These are phyloP conservation scores for Sporothrix brasiliensis DNA, from an alignment of 2,329 filamentous ascomycete genomes.

Conservation along the genomic window DNA sequence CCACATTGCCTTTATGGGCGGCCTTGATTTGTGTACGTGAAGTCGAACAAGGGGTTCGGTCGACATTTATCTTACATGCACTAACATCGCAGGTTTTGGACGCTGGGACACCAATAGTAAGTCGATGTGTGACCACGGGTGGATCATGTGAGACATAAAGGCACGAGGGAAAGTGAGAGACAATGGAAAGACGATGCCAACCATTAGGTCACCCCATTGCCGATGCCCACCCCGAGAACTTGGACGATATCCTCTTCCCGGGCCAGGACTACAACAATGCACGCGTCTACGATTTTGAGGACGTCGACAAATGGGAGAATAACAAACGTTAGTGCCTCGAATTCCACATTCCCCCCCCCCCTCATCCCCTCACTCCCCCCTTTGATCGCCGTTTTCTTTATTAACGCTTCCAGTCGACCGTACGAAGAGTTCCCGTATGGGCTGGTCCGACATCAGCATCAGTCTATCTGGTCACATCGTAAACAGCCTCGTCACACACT, in stretches of 20 bases:
- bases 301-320: slow-evolving; percentile 76
- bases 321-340: slow-evolving; percentile 65
- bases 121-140: slow-evolving; percentile 34
- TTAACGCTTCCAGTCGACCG: slow-evolving; percentile 63
- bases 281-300: slow-evolving; percentile 76
- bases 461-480: slow-evolving; percentile 75
- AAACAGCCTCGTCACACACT: slow-evolving; percentile 74
- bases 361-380: background rate
- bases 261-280: slow-evolving; percentile 95
- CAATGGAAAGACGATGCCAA: background rate
- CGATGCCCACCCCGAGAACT: slow-evolving; percentile 76
- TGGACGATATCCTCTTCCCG: slow-evolving; percentile 77
- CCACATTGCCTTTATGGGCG: slow-evolving; percentile 85
- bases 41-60: background rate
- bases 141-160: slow-evolving; percentile 6
- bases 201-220: slow-evolving; percentile 71
- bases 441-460: slow-evolving; percentile 86
- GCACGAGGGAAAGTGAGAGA: background rate
- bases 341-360: background rate
- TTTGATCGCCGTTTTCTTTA: background rate
- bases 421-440: slow-evolving; percentile 79
- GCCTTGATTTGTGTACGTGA: slow-evolving; percentile 72
- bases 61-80: background rate
- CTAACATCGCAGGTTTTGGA: slow-evolving; percentile 62
- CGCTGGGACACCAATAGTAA: slow-evolving; percentile 81